Evolutionary conservation across 2,329 filamentous ascomycete species (phyloP).

Genomic region (Fusarium solani-melongenae): DNA sequence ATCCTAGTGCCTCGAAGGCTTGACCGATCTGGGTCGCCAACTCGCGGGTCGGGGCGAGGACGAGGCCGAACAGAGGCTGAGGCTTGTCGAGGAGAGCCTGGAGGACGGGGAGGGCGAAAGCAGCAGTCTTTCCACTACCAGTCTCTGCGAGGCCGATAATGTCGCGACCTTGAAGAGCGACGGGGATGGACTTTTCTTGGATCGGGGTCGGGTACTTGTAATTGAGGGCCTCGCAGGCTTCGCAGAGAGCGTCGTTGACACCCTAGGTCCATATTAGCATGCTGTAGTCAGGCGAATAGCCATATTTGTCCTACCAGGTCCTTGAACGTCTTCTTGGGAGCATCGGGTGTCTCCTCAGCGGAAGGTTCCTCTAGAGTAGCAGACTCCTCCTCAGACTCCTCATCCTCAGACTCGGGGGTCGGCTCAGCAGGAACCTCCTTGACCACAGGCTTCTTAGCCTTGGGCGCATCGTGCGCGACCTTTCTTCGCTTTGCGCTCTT

Average conservation of each 20-base stretch:
- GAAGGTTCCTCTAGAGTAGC: constrained; percentile 49
- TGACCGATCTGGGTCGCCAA: constrained; percentile 91
- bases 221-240: constrained; percentile 84
- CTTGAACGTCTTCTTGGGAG: constrained; percentile 73
- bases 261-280: constrained; percentile 62
- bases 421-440: constrained; percentile 20
- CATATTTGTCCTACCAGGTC: constrained; percentile 62
- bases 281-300: background rate
- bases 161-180: constrained; percentile 82
- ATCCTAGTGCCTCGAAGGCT: constrained; percentile 87
- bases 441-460: constrained; percentile 29
- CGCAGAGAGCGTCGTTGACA: constrained; percentile 86
- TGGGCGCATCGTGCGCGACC: constrained; percentile 46
- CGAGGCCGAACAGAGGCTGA: constrained; percentile 85
- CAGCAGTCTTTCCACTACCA: constrained; percentile 94
- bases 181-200: constrained; percentile 84
- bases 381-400: constrained; percentile 47
- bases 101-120: constrained; percentile 92
- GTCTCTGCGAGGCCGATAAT: constrained; percentile 96
- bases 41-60: constrained; percentile 93
- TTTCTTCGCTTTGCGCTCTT: constrained; percentile 56
- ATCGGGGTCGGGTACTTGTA: constrained; percentile 92
- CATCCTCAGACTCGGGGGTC: constrained; percentile 26
- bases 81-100: constrained; percentile 91
- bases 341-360: constrained; percentile 47